Evolutionary conservation across 176 grass and related monocot species (phyloP), one percentile per base, ranked within the genome.

Genomic region (Neostapfia colusana): DNA sequence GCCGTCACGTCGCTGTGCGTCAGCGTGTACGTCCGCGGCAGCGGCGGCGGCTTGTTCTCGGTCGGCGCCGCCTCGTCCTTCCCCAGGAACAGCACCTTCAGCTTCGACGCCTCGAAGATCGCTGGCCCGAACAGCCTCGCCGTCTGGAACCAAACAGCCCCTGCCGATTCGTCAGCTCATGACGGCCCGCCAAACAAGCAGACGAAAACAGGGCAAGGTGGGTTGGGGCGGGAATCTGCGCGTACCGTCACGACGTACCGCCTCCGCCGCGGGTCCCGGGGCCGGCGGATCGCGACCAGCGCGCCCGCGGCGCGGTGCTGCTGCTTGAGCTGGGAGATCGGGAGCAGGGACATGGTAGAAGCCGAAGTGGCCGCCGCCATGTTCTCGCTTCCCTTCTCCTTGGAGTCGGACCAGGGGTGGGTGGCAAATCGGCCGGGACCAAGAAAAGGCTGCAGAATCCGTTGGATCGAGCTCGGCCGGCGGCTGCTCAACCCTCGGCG

Each of bases 1-100:
- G 91, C 84, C 76, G 89, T 99, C 65, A 95, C 80, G 70, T 99
- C 95, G 87, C 95, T 99, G 89, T 99, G 95, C 54, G 95, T 99
- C 54, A 99, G 89, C 64, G 95, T 99, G 79, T 99, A 99, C 34
- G 92, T 76, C 82, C 95, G 79, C 11, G 82, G 89, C 58, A 99
- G 73, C 79, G 85, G 53, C 11, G 77, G 87, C 37, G 89, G 58
- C 72, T 85, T 75, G 4, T 15, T 50, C 13, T 72, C 25, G 25
- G 26, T 69, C n/a, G n/a, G n/a, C 42, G 27, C 13, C 88, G 76
- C 80, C 59, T 88, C 87, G 64, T 87, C 83, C 15, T 87, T 15
- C 42, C 89, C 95, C 17, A 95, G 78, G 86, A 99, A 92, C 53
- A 90, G 73, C 71, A 99, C 95, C 84, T 95, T 99, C 78, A 95